Evolutionary conservation across 257 asterid genomes (phyloP).

Genomic region (Nicotiana noctiflora): DNA sequence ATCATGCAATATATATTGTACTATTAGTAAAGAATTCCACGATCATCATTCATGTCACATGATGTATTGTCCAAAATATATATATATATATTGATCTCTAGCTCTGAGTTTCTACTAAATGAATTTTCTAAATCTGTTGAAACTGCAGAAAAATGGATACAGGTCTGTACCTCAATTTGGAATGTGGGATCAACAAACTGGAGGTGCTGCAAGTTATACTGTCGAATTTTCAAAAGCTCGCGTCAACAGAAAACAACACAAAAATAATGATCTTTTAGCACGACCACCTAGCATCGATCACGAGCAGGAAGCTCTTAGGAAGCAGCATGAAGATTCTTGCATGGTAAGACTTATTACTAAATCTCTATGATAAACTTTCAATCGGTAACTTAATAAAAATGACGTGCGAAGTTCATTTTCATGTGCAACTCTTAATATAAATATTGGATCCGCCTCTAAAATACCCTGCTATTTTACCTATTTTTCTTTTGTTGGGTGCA

Average conservation of each 20-base stretch:
- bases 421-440: background rate
- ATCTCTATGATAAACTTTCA: too few species aligned
- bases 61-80: background rate
- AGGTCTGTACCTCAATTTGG: slow-evolving; percentile 11
- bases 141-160: slow-evolving; percentile 10
- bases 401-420: background rate
- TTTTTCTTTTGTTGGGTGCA: background rate
- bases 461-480: background rate
- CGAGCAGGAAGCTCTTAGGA: background rate
- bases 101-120: background rate
- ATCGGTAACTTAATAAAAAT: too few species aligned
- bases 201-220: background rate
- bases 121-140: background rate
- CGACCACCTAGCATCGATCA: slow-evolving; percentile 2
- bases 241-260: background rate
- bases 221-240: slow-evolving; percentile 7
- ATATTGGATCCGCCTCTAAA: background rate
- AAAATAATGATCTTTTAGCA: slow-evolving; percentile 5
- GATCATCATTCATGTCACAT: background rate
- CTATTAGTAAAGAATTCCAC: background rate
- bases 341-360: background rate
- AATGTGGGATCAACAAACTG: slow-evolving; percentile 7
- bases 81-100: background rate
- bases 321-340: slow-evolving; percentile 1
- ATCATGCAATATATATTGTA: background rate